Percentiles rank a stretch among this genome's conserved stretches.
Evolutionary conservation across 2,329 filamentous ascomycete species (phyloP).

Genomic region (Penicillium palitans): DNA sequence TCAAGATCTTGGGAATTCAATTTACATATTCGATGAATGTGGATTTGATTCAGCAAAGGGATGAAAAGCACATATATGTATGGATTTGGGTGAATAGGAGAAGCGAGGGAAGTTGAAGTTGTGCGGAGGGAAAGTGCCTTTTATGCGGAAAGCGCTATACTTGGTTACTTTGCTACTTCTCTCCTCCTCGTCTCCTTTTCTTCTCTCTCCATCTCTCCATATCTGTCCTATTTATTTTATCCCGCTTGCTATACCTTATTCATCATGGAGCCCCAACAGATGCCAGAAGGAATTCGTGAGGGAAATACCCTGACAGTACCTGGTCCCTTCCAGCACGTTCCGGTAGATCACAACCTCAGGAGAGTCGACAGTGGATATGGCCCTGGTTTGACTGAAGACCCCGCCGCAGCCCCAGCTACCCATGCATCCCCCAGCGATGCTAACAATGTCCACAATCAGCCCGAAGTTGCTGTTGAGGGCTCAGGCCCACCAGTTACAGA

Average conservation of each 20-base stretch:
- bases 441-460: neutral
- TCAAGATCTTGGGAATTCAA: too few species aligned
- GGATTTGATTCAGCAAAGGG: too few species aligned
- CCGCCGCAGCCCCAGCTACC: too few species aligned
- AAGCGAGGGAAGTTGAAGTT: neutral
- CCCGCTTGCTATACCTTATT: neutral
- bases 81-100: too few species aligned
- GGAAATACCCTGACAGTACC: neutral
- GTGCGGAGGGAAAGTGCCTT: neutral
- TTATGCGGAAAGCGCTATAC: neutral
- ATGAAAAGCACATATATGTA: too few species aligned
- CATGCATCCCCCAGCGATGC: neutral
- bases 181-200: neutral
- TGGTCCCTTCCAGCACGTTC: neutral
- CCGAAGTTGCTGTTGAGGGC: neutral
- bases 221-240: neutral
- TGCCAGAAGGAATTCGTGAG: neutral
- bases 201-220: neutral
- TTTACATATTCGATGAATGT: too few species aligned
- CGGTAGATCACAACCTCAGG: neutral
- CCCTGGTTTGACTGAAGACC: neutral
- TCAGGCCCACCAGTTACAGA: neutral
- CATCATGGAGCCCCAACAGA: neutral
- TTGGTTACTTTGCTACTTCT: neutral
- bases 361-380: constrained; percentile 4